A percentile compares a stretch with the other conserved stretches of the same genome.
phyloP scores from a whole-genome alignment of 805 yeast species.

The Ogataea degrootiae region DNA sequence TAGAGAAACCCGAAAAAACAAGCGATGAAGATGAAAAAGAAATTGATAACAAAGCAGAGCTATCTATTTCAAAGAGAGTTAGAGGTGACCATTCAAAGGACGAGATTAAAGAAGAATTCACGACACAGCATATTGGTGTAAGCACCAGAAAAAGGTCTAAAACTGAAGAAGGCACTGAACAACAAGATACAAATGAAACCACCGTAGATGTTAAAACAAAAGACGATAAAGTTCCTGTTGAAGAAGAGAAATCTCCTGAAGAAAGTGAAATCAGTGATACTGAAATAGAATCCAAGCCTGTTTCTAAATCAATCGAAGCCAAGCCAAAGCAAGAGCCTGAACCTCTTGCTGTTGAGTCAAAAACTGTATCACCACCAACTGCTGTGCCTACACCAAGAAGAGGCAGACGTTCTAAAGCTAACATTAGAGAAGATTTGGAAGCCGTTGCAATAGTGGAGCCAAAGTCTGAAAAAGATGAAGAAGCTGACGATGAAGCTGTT shows the following conservation, averaged over 20 bases:
- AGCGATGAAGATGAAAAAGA: not conserved
- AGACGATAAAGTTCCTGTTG: not conserved
- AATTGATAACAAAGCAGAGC: not conserved
- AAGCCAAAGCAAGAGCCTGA: not conserved
- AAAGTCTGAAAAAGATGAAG: not conserved
- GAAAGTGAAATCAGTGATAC: conserved; percentile 2
- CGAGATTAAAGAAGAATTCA: not conserved
- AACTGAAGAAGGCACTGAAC: not conserved
- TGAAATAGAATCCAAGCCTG: conserved; percentile 5
- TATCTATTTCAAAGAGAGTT: not conserved
- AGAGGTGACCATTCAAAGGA: conserved; percentile 1
- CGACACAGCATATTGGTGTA: too few relatives aligned
- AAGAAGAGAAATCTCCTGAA: not conserved
- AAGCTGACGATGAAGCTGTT: not conserved
- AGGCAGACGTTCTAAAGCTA: conserved; percentile 1
- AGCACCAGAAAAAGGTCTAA: not conserved
- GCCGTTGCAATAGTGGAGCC: not conserved
- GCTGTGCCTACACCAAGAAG: conserved; percentile 2
- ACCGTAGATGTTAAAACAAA: not conserved
- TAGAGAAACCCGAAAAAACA: not conserved
- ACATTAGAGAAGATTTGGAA: conserved; percentile 1
- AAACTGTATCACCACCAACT: not conserved
- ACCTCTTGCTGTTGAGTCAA: not conserved
- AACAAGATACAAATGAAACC: not conserved
- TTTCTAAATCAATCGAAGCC: not conserved